Conservation (phyloP, 202 grass and related monocot species). For the Panicum hallii region DNA sequence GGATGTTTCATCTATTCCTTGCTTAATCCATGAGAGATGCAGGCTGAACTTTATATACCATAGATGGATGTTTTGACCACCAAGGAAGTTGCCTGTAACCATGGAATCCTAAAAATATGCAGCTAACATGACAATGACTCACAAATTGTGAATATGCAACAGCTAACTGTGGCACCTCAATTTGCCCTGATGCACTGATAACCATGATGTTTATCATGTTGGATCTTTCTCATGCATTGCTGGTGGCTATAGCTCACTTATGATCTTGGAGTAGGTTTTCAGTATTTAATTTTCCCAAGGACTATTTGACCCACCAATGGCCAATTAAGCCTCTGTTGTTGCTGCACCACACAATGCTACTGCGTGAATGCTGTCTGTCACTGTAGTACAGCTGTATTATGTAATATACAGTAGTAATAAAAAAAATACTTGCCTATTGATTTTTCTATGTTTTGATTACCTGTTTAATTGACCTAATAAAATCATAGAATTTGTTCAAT, state of each 20-base stretch:
- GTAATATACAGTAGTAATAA: not conserved
- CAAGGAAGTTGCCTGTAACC: not conserved
- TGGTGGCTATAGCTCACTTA: conserved; percentile 2
- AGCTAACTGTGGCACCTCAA: not conserved
- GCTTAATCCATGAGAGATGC: not conserved
- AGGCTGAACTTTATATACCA: not conserved
- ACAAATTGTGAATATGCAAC: not conserved
- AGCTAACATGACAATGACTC: not conserved
- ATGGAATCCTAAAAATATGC: not conserved
- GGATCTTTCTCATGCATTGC: not conserved
- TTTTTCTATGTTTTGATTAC: conserved; percentile 10
- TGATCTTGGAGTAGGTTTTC: not conserved
- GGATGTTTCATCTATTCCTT: not conserved
- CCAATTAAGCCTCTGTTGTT: not conserved
- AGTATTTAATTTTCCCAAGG: not conserved
- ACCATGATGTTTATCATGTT: not conserved
- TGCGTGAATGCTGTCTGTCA: not conserved
- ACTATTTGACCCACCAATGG: conserved; percentile 6
- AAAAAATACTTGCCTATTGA: not conserved
- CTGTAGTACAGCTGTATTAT: not conserved
- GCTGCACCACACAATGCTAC: not conserved
- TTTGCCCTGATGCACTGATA: not conserved
- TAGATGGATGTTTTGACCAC: not conserved
- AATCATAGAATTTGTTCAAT: conserved; percentile 9
- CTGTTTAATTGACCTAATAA: conserved; percentile 8